Conservation (phyloP, 345 rosid genomes). For the Corymbia maculata region DNA sequence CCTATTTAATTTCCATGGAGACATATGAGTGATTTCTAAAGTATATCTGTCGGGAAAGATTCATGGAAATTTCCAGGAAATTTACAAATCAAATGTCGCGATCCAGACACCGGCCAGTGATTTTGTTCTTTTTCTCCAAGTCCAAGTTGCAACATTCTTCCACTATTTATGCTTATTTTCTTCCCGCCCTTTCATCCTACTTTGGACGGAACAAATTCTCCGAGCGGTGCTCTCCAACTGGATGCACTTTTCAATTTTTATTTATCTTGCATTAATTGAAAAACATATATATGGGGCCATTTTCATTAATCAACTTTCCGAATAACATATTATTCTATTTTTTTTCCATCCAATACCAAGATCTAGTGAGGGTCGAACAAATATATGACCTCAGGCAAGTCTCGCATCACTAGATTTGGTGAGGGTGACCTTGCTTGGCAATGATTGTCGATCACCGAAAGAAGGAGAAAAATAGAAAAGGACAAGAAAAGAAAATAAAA, state of each 20-base stretch:
- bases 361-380: not conserved
- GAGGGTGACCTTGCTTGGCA: not conserved
- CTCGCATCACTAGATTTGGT: accelerated
- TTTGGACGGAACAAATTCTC: not conserved
- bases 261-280: not conserved
- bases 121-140: not conserved
- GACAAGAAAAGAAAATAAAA: no score
- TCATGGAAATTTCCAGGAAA: not conserved
- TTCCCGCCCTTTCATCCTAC: not conserved
- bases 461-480: not conserved
- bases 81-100: not conserved
- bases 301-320: not conserved
- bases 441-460: no score
- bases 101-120: not conserved
- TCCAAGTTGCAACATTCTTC: not conserved
- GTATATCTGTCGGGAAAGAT: not conserved
- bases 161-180: not conserved
- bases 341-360: not conserved
- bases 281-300: not conserved
- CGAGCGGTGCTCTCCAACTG: not conserved
- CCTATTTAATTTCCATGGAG: not conserved
- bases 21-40: not conserved
- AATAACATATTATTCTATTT: not conserved
- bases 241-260: not conserved
- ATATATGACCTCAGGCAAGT: not conserved